phyloP scores from a whole-genome alignment of 345 rosid species.

The Populus ilicifolia region DNA sequence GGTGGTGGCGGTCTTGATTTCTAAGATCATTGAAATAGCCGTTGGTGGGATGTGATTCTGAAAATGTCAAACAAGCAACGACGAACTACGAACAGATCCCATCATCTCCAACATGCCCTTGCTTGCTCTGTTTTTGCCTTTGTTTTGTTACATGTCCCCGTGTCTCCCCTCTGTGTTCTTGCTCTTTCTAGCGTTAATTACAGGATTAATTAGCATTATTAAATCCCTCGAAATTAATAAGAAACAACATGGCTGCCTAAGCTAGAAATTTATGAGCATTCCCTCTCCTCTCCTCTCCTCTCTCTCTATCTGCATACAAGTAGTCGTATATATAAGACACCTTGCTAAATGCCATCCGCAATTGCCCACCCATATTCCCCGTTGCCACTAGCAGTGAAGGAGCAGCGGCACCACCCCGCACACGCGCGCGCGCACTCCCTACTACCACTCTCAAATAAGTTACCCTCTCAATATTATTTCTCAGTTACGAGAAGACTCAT shows the following conservation, averaged over 20 bases:
- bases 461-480: neutral
- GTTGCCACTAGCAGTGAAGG: conserved; percentile 13
- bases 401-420: conserved; percentile 11
- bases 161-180: neutral
- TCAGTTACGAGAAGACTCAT: conserved; percentile 9
- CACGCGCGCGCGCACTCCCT: neutral
- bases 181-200: conserved; percentile 2
- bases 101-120: conserved; percentile 24
- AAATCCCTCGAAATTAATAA: neutral
- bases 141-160: conserved; percentile 8
- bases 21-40: conserved; percentile 33
- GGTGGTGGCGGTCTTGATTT: neutral
- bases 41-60: conserved; percentile 22
- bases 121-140: conserved; percentile 10
- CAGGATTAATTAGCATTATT: neutral
- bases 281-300: neutral
- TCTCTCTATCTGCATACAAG: no score
- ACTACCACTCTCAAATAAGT: neutral
- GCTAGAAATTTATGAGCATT: neutral
- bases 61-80: conserved; percentile 74
- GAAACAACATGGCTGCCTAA: neutral
- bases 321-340: conserved; percentile 31
- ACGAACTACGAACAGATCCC: conserved; percentile 34
- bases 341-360: conserved; percentile 47
- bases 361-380: neutral